A percentile compares a stretch with the other conserved stretches of the same genome.
Evolutionary conservation across 129 eudicot species (phyloP).

Genomic region (Escallonia rubra): DNA sequence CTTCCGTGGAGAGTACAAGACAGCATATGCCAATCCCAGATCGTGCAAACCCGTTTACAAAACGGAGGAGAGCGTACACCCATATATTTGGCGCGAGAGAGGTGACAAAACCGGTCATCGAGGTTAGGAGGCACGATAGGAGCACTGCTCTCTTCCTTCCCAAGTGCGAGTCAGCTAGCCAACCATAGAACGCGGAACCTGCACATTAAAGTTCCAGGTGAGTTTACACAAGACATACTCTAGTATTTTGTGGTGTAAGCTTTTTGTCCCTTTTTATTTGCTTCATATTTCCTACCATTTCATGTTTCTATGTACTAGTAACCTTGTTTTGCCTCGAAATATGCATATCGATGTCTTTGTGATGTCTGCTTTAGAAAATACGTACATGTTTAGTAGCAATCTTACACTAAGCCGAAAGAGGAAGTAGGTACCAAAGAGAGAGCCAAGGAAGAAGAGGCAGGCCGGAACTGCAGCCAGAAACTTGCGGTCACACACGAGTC

Average conservation of each 20-base stretch:
- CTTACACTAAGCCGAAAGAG: background rate
- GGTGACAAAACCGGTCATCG: conserved; percentile 30
- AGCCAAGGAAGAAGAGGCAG: conserved; percentile 31
- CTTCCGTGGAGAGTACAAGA: conserved; percentile 42
- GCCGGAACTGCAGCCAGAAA: conserved; percentile 31
- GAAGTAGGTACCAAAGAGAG: conserved; percentile 14
- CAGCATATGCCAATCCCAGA: conserved; percentile 49
- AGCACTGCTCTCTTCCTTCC: conserved; percentile 38
- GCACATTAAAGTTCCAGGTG: background rate
- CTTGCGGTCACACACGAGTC: conserved; percentile 26
- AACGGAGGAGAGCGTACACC: conserved; percentile 35
- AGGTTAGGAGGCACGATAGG: conserved; percentile 39
- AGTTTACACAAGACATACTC: too few species aligned
- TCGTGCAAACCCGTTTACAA: conserved; percentile 33
- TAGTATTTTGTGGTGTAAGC: too few species aligned
- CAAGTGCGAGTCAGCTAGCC: conserved; percentile 32
- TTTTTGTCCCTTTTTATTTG: too few species aligned
- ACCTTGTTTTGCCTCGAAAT: too few species aligned
- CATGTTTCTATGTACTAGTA: too few species aligned
- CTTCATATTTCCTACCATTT: too few species aligned
- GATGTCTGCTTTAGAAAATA: too few species aligned
- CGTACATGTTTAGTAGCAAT: too few species aligned
- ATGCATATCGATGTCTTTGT: too few species aligned
- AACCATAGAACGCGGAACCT: conserved; percentile 36
- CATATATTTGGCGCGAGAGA: conserved; percentile 42